phyloP scores from a whole-genome alignment of 768 basidiomycete genomes.

The Pleurotus ostreatus region DNA sequence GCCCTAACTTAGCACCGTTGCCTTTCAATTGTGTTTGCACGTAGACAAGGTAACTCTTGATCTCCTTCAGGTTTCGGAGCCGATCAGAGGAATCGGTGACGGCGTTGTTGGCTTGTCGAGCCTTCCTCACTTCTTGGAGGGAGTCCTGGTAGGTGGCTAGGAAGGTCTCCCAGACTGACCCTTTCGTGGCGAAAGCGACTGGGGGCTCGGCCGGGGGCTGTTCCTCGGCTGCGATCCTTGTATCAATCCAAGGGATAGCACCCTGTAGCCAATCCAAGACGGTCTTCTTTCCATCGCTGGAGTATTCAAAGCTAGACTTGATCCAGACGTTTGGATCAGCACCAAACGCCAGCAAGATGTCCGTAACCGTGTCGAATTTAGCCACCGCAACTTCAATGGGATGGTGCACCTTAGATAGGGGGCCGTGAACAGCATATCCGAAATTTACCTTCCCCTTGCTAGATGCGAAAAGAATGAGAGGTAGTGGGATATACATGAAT shows the following conservation, averaged over 20 bases:
- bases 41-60: constrained; percentile 29
- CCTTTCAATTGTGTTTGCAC: constrained; percentile 27
- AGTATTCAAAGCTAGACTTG: constrained; percentile 17
- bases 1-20: constrained; percentile 38
- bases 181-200: constrained; percentile 10
- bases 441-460: too few species aligned
- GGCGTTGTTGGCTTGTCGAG: background rate
- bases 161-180: constrained; percentile 8
- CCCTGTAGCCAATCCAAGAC: constrained; percentile 35
- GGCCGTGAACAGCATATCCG: too few species aligned
- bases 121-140: background rate
- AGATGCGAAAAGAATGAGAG: too few species aligned
- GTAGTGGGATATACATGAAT: too few species aligned
- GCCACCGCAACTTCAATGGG: constrained; percentile 36
- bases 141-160: background rate
- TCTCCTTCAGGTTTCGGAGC: constrained; percentile 15
- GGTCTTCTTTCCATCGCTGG: constrained; percentile 14
- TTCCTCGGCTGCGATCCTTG: constrained; percentile 19
- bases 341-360: constrained; percentile 34
- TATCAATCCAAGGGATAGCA: constrained; percentile 19
- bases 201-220: constrained; percentile 1
- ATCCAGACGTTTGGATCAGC: constrained; percentile 29
- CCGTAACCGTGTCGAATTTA: constrained; percentile 30
- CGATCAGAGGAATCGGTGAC: background rate
- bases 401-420: constrained; percentile 14